Evolutionary conservation across 225 moss, liverwort and hornwort genomes (phyloP).

Genomic region (Anthoceros angustus): DNA sequence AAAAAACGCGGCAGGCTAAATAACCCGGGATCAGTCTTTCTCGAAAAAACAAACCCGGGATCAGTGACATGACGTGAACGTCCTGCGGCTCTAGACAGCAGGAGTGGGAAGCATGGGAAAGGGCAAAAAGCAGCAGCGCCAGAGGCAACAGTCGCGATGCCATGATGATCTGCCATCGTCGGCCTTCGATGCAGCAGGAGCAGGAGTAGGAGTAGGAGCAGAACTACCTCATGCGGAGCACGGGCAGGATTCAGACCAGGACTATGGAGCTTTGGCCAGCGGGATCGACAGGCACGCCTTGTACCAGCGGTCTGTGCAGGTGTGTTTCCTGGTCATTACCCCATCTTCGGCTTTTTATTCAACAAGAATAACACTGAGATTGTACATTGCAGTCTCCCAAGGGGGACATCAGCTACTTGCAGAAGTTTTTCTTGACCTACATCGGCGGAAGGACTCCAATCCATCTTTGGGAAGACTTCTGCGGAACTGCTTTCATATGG

Average conservation of each 20-base stretch:
- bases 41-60: too few species aligned
- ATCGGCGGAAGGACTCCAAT: slow-evolving; percentile 30
- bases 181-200: neutral
- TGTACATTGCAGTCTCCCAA: slow-evolving; percentile 20
- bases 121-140: slow-evolving; percentile 1
- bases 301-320: slow-evolving; percentile 5
- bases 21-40: too few species aligned
- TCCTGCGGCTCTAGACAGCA: too few species aligned
- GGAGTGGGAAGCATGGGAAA: neutral
- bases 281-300: neutral
- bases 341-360: neutral
- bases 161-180: neutral
- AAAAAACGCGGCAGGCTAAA: too few species aligned
- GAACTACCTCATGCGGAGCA: too few species aligned
- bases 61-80: too few species aligned
- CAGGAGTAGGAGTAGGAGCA: neutral
- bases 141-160: neutral
- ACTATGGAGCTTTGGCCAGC: neutral
- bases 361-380: neutral
- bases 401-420: slow-evolving; percentile 39
- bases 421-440: slow-evolving; percentile 40
- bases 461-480: slow-evolving; percentile 39
- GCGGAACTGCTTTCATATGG: slow-evolving; percentile 42
- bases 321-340: neutral
- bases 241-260: too few species aligned